These are phyloP conservation scores for Solanum megistacrolobum DNA, from an alignment of 257 asterid genomes.

Conservation along the genomic window DNA sequence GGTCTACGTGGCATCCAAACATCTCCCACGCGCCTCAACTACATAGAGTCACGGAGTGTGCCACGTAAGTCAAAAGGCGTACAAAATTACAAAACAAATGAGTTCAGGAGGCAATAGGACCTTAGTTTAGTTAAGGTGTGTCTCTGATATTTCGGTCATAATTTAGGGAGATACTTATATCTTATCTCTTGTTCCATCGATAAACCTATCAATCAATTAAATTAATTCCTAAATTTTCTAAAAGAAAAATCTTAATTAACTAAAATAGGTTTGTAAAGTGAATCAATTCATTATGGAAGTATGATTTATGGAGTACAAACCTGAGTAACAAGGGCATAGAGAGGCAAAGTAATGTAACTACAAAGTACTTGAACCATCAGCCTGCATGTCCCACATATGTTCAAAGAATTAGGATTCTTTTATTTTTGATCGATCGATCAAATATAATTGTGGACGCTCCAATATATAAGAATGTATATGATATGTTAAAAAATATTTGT, in stretches of 20 bases:
- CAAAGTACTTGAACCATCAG: slow-evolving; percentile 62
- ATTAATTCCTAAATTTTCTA: background rate
- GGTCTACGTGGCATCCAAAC: background rate
- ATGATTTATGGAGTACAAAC: slow-evolving; percentile 14
- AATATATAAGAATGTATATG: background rate
- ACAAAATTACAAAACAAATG: background rate
- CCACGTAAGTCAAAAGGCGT: too few relatives aligned
- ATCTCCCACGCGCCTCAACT: background rate
- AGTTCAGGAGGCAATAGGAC: too few relatives aligned
- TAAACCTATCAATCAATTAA: background rate
- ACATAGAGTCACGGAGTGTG: too few relatives aligned
- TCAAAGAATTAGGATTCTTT: background rate
- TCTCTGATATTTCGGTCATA: background rate
- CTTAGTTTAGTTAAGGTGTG: background rate
- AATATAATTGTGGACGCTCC: background rate
- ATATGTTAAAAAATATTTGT: background rate
- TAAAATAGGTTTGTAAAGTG: background rate
- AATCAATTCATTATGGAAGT: background rate
- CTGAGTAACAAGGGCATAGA: slow-evolving; percentile 83
- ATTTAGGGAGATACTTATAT: background rate
- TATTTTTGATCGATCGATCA: background rate
- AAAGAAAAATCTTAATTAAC: background rate
- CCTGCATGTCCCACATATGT: slow-evolving; percentile 19
- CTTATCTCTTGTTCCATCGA: background rate
- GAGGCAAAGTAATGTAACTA: slow-evolving; percentile 78